Base-by-base conservation (phyloP, 352 stramenopile species). In the Phytophthora pseudosyringae region DNA sequence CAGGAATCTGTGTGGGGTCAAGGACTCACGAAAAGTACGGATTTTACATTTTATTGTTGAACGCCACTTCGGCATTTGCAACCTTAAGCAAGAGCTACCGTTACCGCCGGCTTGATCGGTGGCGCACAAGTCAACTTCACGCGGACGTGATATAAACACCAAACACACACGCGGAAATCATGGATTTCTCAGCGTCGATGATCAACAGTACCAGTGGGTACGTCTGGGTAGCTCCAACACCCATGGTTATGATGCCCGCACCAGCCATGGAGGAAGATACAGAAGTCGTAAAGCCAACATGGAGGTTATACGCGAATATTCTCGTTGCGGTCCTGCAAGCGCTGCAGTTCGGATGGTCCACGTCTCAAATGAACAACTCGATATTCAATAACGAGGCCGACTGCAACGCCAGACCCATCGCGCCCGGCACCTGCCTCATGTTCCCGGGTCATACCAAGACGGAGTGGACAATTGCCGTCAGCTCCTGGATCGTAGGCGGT, bases 381-480 rank as follows among this genome's bases (percentile, higher is more conserved):
- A 64, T 67, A 18, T 74, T 70, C 56, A 74, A 70, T 50, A 71
- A 81, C 59, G 67, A 75, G 25, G 54, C 60, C 25, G 65, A 72
- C 35, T 89, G 80, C 41, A 59, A 75, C 15, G 76, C 66, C 5
- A 66, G 59, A 25, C 80, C 78, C 10, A 56, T 88, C 21, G 21
- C 21, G 21, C 21, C 21, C 21, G 21, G 21, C 21, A 21, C 21
- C 21, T 21, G 21, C 21, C 45, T 69, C 49, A 64, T 69, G 52
- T 69, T 69, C 29, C 61, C 61, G 1, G 61, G 61, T 4, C 61
- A 69, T 26, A 69, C 61, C n/a, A 64, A 67, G 9, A 59, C 32
- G 7, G 48, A 89, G 40, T 90, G 81, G 81, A 83, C 69, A 16
- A 78, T 73, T 32, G 71, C 78, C 28, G 71, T 87, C 29, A 83